These are phyloP conservation scores for Quercus tomentella DNA, from an alignment of 331 rosid species.

Conservation along the genomic window DNA sequence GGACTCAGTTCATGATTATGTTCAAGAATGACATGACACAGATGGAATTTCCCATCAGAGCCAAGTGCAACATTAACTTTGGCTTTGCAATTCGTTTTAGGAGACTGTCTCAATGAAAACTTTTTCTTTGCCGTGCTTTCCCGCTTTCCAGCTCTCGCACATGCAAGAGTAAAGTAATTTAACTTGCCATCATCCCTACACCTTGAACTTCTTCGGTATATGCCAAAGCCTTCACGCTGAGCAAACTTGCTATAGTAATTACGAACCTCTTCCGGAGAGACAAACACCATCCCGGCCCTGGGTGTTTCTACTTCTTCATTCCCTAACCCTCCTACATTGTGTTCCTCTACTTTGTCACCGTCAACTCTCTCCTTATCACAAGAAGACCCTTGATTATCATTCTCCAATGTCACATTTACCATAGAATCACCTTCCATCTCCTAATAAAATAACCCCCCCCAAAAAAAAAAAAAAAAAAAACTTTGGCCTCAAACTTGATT, in stretches of 20 bases:
- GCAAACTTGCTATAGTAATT: slow-evolving; percentile 9
- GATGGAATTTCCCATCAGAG: background rate
- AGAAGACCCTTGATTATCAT: background rate
- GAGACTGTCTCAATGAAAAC: slow-evolving; percentile 7
- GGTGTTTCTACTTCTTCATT: background rate
- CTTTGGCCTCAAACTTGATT: too few species aligned
- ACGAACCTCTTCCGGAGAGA: slow-evolving; percentile 15
- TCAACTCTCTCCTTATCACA: background rate
- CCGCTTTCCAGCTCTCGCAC: slow-evolving; percentile 15
- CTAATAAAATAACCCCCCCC: background rate
- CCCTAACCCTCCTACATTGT: background rate
- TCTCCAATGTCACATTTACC: background rate
- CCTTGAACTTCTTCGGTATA: slow-evolving; percentile 21
- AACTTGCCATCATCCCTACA: slow-evolving; percentile 14
- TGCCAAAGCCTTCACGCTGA: slow-evolving; percentile 5
- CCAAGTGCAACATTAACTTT: slow-evolving; percentile 14
- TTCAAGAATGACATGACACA: too few species aligned
- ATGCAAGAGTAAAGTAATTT: slow-evolving; percentile 16
- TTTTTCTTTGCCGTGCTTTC: background rate
- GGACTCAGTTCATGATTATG: too few species aligned
- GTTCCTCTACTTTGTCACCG: background rate
- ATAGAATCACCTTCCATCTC: slow-evolving; percentile 1
- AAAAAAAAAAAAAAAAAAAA: too few species aligned
- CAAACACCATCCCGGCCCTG: slow-evolving; percentile 5
- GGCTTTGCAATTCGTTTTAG: slow-evolving; percentile 15